Base-by-base conservation (phyloP, 495 filamentous ascomycete genomes). In the Chaetomidium leptoderma region DNA sequence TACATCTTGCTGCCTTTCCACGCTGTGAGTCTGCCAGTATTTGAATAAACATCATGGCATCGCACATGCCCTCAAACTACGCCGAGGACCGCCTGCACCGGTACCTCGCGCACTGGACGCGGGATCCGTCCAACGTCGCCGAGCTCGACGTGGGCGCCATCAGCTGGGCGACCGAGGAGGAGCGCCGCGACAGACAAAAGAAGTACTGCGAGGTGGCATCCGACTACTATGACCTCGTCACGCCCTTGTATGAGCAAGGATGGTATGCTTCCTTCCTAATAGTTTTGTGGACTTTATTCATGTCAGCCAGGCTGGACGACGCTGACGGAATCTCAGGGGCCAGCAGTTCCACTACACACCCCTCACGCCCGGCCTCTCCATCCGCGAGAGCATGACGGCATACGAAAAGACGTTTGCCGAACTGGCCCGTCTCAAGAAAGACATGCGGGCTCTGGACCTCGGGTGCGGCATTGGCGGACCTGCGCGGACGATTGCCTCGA, bases 301-400 rank as follows among this genome's bases (percentile, higher is more conserved):
- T 1, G 6, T 11, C 26, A 6, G 19, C 1, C 17, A 29, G 13
- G 13, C 14, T 23, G 21, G 21, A 16, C 5, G 3, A n/a, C 6
- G 11, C 24, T 40, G 32, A 33, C 45, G 26, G 21, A 7, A 39
- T 11, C 14, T 14, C 33, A 59, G 60, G 61, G 58, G 62, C 52
- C 58, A 61, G 27, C 50, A 47, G 9, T 64, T 64, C 58, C 62
- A 64, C 36, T 64, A 53, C 55, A 51, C 62, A 23, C 62, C 58
- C 13, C 27, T 61, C 42, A 40, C 46, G 5, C 62, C 62, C 13
- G 58, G 55, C 16, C 39, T 61, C 33, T 58, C 58, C 24, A 44
- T 64, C 44, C 11, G 23, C 32, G 62, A 61, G 48, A 61, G 58
- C 58, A 58, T 59, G 54, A 55, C 27, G 11, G 49, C 35, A 10